A percentile compares a stretch with the other conserved stretches of the same genome.
These are phyloP conservation scores for Psidium friedrichsthalianum DNA, from an alignment of 345 rosid species.

Conservation along the genomic window DNA sequence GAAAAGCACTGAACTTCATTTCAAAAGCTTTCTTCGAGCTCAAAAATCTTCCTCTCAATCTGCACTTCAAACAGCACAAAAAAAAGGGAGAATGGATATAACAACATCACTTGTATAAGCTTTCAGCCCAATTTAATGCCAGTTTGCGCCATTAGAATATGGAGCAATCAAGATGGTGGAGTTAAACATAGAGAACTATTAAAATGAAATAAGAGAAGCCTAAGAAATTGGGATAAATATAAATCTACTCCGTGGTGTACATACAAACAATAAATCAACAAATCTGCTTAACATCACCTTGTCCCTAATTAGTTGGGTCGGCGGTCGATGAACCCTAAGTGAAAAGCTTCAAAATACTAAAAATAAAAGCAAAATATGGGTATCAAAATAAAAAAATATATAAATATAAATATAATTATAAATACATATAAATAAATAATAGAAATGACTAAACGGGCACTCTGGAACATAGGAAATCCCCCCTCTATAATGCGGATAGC, in stretches of 20 bases:
- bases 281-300: neutral
- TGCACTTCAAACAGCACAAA: neutral
- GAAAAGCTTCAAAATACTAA: too few species aligned
- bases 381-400: too few species aligned
- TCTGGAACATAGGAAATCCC: too few species aligned
- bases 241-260: neutral
- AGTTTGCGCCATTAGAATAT: neutral
- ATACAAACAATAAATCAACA: neutral
- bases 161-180: neutral
- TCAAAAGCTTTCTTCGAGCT: constrained; percentile 2
- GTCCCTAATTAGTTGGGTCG: too few species aligned
- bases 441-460: too few species aligned
- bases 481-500: too few species aligned
- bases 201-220: neutral
- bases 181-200: neutral
- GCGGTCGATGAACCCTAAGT: too few species aligned
- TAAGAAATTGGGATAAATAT: neutral
- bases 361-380: too few species aligned
- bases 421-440: too few species aligned
- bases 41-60: constrained; percentile 17
- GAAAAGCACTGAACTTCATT: neutral
- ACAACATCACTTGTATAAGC: neutral
- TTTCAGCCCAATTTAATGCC: neutral
- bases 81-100: neutral
- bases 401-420: too few species aligned